Base-by-base conservation (phyloP, 2,329 filamentous ascomycete species). In the Colletotrichum australisinense region DNA sequence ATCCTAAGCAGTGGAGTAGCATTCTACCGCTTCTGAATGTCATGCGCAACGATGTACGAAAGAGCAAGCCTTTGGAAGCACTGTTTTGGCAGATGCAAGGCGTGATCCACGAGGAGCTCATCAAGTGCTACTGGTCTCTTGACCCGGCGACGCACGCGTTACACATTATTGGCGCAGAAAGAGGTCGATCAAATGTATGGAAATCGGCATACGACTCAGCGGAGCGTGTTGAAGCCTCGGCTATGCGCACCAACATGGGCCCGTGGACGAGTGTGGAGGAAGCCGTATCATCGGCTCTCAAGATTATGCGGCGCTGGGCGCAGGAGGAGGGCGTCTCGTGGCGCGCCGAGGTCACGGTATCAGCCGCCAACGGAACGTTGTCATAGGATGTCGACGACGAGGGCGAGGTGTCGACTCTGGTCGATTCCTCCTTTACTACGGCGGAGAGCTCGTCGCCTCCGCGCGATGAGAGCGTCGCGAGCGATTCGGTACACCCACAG, bases 181-280 rank as follows among this genome's bases (percentile, higher is more conserved):
- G 78, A 60, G 75, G 67, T 32, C 79, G 80, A 26, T 67, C 73
- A 9, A 76, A 75, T 12, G 74, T 78, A 28, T 82, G 80, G 80
- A 74, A 76, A 0, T 69, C 73, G 22, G 76, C 81, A 30, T 79
- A 80, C 24, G 83, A 85, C 4, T 76, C 78, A 24, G 77, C 79
- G 26, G 74, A 79, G 2, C 74, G 76, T 38, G 80, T 84, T 14
- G 77, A 79, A 5, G 78, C 78, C 64, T 67, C 74, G 5, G 65
- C 78, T 32, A 70, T 78, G 76, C 75, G 74, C 32, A 73, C 76
- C 14, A 77, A 76, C 63, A 75, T 84, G n/a, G 83, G 83, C 1
- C 83, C 84, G 0, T 87, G 86, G 86, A 83, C 83, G 9, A 80
- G 80, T 3, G 79, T 87, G 11, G 85, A 88, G 69, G 86, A 88